Evolutionary conservation across 345 rosid genomes (phyloP).

Genomic region (Hypericum perforatum): DNA sequence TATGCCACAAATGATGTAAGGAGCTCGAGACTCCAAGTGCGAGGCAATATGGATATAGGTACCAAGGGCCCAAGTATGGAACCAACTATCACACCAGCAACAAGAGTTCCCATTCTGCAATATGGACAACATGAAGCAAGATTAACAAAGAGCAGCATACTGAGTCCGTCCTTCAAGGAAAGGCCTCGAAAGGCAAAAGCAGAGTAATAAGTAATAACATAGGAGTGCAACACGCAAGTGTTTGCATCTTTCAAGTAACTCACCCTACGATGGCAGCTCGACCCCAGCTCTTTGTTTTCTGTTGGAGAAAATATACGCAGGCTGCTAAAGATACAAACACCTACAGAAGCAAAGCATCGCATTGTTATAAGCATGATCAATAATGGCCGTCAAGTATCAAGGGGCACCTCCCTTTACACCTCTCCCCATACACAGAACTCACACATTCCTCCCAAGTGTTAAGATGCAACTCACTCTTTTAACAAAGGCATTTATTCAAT

Average conservation of each 20-base stretch:
- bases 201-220: not conserved
- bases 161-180: not conserved
- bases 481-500: no score
- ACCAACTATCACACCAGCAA: conserved; percentile 77
- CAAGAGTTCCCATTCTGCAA: conserved; percentile 72
- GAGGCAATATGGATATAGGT: conserved; percentile 54
- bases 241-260: conserved; percentile 3
- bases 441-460: no score
- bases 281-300: conserved; percentile 84
- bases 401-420: no score
- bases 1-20: conserved; percentile 77
- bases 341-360: conserved; percentile 22
- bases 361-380: not conserved
- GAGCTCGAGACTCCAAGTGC: conserved; percentile 97
- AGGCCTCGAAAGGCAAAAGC: not conserved
- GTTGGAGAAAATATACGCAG: conserved; percentile 83
- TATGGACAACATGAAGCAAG: not conserved
- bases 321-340: conserved; percentile 94
- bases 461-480: no score
- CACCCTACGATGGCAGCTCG: conserved; percentile 77
- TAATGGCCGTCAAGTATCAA: not conserved
- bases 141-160: not conserved
- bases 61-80: conserved; percentile 72
- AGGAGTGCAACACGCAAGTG: not conserved
- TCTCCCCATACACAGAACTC: no score